Evolutionary conservation across 257 asterid species (phyloP).

Genomic region (Scutellaria galericulata): DNA sequence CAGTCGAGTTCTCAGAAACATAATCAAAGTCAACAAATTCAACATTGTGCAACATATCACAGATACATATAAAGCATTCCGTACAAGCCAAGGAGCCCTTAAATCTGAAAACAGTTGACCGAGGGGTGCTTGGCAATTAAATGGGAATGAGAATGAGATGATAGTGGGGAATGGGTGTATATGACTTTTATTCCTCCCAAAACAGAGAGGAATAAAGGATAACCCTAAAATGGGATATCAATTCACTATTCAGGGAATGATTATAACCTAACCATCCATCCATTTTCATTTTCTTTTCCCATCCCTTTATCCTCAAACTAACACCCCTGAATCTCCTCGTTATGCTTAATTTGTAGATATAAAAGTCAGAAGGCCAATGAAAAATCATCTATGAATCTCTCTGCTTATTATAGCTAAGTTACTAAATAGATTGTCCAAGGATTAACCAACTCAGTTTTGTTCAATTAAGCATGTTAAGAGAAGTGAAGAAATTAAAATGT

Average conservation of each 20-base stretch:
- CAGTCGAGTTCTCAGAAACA: background rate
- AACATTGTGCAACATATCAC: background rate
- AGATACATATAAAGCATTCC: conserved; percentile 1
- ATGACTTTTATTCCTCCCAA: no score
- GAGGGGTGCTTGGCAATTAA: no score
- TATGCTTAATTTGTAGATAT: conserved; percentile 13
- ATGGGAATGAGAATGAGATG: no score
- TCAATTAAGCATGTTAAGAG: background rate
- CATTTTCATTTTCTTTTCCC: no score
- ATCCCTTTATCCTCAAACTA: no score
- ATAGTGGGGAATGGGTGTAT: no score
- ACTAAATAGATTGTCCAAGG: conserved; percentile 6
- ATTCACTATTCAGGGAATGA: no score
- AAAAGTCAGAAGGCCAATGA: conserved; percentile 6
- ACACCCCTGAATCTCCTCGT: conserved; percentile 4
- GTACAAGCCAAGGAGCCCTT: background rate
- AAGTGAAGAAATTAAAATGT: conserved; percentile 8
- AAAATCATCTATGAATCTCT: conserved; percentile 21
- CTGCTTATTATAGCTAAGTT: conserved; percentile 16
- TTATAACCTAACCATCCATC: no score
- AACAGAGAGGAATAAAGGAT: no score
- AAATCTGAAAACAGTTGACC: background rate
- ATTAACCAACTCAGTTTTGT: background rate
- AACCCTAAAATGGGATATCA: no score
- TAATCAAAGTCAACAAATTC: background rate